Conservation (phyloP, 139 green algal genomes). For the Closterium sp. region DNA sequence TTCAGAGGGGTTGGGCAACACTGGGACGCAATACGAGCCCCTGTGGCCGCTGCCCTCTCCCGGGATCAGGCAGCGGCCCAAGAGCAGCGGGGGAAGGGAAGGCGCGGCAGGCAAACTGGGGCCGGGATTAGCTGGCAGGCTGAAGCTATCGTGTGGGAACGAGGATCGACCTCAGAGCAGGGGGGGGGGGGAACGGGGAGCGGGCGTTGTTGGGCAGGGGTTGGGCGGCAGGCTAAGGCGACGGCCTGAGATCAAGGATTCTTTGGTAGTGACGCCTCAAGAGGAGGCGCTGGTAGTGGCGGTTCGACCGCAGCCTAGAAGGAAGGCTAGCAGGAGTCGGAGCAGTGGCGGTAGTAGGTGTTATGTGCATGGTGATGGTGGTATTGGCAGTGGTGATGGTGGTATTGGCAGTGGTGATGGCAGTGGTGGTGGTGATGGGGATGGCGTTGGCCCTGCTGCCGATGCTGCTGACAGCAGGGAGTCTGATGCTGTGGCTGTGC, state of each 20-base stretch:
- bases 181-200: not conserved
- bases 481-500: too few species aligned
- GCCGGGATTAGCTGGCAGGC: too few species aligned
- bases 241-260: too few species aligned
- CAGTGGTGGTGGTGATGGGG: too few species aligned
- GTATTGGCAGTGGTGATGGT: not conserved
- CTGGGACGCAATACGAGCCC: not conserved
- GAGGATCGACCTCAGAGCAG: not conserved
- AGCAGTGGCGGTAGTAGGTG: not conserved
- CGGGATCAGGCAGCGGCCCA: not conserved
- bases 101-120: not conserved
- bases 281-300: not conserved
- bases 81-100: not conserved
- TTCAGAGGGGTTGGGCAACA: not conserved
- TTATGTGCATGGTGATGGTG: too few species aligned
- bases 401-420: too few species aligned
- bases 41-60: not conserved
- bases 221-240: too few species aligned
- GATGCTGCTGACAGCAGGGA: too few species aligned
- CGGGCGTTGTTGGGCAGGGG: not conserved
- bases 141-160: too few species aligned
- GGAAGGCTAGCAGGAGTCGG: not conserved
- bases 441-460: too few species aligned
- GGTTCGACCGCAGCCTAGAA: too few species aligned
- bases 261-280: too few species aligned